Evolutionary conservation across 1,284 basidiomycete genomes (phyloP).

Genomic region (Gastroboletus turbinatus): DNA sequence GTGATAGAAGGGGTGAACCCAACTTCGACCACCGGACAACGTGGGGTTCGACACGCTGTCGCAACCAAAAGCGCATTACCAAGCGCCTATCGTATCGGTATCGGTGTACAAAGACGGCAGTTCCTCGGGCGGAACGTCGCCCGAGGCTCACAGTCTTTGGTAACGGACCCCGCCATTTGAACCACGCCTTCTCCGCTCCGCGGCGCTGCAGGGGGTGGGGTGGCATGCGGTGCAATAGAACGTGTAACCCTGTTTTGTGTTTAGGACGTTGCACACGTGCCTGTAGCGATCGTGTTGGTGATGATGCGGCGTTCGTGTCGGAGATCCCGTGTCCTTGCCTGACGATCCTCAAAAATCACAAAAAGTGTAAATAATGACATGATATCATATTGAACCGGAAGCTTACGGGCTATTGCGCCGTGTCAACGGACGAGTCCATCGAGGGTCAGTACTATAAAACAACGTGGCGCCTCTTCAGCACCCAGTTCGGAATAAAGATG

Average conservation of each 20-base stretch:
- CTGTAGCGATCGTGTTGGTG: background rate
- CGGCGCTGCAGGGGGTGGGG: too few species aligned
- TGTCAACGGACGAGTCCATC: background rate
- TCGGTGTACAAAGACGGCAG: slow-evolving; percentile 16
- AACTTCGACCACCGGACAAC: slow-evolving; percentile 12
- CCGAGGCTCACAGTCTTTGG: background rate
- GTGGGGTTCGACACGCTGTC: background rate
- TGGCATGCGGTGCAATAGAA: background rate
- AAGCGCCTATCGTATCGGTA: background rate
- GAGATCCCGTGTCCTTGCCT: background rate
- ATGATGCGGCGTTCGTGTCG: background rate
- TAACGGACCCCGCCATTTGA: slow-evolving; percentile 22
- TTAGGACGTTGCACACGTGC: background rate
- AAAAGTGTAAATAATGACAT: background rate
- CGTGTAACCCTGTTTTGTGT: background rate
- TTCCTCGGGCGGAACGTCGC: slow-evolving; percentile 1
- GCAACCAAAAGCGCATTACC: slow-evolving; percentile 17
- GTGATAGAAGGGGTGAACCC: background rate
- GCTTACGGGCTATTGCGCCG: background rate
- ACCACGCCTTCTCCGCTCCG: slow-evolving; percentile 4
- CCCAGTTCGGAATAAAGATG: background rate
- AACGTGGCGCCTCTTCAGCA: background rate
- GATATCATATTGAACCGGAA: background rate
- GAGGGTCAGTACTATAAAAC: background rate
- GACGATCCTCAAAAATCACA: background rate